Percentiles rank a stretch among this genome's conserved stretches.
phyloP scores from a whole-genome alignment of 1,139 yeast genomes.

The Lodderomyces oxycetoniae region DNA sequence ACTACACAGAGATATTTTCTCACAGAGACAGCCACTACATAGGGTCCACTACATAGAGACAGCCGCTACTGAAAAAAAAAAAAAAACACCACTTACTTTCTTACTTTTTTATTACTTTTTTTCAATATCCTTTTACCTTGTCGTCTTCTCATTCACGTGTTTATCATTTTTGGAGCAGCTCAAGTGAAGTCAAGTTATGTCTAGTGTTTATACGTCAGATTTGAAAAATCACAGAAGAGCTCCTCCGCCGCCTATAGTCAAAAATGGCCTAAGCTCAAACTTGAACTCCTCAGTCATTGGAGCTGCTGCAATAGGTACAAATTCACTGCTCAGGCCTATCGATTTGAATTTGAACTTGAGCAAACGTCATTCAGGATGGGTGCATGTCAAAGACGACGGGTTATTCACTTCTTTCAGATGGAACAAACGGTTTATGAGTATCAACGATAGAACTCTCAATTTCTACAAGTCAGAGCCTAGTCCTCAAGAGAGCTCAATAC shows the following conservation, averaged over 20 bases:
- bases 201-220: conserved; percentile 47
- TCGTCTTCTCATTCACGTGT: too few relatives aligned
- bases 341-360: conserved; percentile 21
- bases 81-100: too few relatives aligned
- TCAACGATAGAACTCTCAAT: conserved; percentile 70
- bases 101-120: too few relatives aligned
- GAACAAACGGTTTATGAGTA: conserved; percentile 80
- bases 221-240: conserved; percentile 43
- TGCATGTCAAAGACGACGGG: conserved; percentile 88
- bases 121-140: too few relatives aligned
- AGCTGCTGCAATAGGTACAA: background rate
- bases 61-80: too few relatives aligned
- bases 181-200: too few relatives aligned
- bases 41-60: too few relatives aligned
- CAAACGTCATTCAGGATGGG: conserved; percentile 66
- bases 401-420: conserved; percentile 75
- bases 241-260: conserved; percentile 37
- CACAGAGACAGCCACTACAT: too few relatives aligned
- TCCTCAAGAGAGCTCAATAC: conserved; percentile 18
- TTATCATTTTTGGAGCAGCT: too few relatives aligned
- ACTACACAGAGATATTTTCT: too few relatives aligned
- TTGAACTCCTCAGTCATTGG: background rate
- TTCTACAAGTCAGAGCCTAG: conserved; percentile 67
- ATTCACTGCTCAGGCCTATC: conserved; percentile 6
- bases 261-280: conserved; percentile 1